Base-by-base conservation (phyloP, 108 stramenopile species). In the Cyclotella kingstonii region DNA sequence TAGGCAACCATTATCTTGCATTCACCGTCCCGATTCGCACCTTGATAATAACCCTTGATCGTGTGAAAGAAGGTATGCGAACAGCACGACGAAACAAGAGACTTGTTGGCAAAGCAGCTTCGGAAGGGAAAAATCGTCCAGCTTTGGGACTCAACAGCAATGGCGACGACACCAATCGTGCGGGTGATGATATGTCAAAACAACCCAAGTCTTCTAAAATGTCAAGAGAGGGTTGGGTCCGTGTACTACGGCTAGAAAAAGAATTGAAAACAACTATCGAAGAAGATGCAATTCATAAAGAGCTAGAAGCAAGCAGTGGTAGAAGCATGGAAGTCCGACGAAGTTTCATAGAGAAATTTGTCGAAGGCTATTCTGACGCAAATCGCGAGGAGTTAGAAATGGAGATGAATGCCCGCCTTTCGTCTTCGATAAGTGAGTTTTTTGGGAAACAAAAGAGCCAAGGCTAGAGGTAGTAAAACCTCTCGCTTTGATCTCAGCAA, bases 1-100 rank as follows among this genome's bases (percentile, higher is more conserved):
- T 94, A 39, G 90, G 90, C 12, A 94, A 78, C 53, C 83, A 94
- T 48, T 94, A 90, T 59, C 40, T 94, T 34, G 93, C 93, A 8
- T 94, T 91, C 63, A 91, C 86, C 1, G 63, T 94, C 6, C 93
- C 93, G 9, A 74, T 79, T 25, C 76, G 90, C 59, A 90, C 88
- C 0, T 86, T 94, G 27, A 90, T 94, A 31, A 78, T 91, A 2
- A 94, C 90, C 3, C 73, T 89, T 52, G 93, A 91, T 39, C 46
- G 85, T 26, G 85, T 94, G 4, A 83, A 65, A 61, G 81, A 87
- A 39, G 88, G 85, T 5, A 90, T 94, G 27, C 66, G 84, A 4
- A 76, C 71, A 3, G 93, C 93, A 14, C 77, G 93, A 53, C 58
- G 79, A 54, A 87, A 86, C 55, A 94, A 94, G 47, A 48, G 66